Base-by-base conservation (phyloP, 768 basidiomycete genomes). In the Podaxis carcinomalis region DNA sequence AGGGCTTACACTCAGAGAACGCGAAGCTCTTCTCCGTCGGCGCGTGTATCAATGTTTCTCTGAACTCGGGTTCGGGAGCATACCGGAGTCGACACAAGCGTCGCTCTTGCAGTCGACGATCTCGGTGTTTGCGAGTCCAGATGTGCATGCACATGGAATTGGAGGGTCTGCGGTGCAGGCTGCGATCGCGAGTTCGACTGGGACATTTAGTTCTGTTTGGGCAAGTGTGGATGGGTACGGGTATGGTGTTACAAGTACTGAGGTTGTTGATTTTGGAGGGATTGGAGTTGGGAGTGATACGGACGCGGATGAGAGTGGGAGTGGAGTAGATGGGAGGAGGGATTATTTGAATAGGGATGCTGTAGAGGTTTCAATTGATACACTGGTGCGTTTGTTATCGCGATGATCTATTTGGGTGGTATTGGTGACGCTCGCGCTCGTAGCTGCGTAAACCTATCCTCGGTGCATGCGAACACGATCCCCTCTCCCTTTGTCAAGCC, bases 1-100 rank as follows among this genome's bases (percentile, higher is more conserved):
- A 57, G 80, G 79, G 0, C 76, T 92, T 1, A 80, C 81, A 1
- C 79, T 98, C 32, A 82, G 87, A 19, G 87, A 89, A 36, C 82
- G 92, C 37, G 96, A 98, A 70, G 84, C 89, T 13, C 81, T 95
- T 19, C 83, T 98, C 44, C 86, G 93, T 23, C 82, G 90, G 14
- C 83, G 95, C 3, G 85, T 95, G 2, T 90, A 93, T 69, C 93
- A 95, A 68, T 97, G 94, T 69, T 98, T 97, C 70, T 80, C 87
- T 9, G 82, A 85, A 1, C 80, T 98, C 23, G 95, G 93, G 2
- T 83, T 87, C 56, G 83, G 87, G 2, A 86, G 85, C 19, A 85
- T 95, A 36, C 86, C 91, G 0, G 93, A 96, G 57, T 82, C 89
- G 0, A 87, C 88, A n/a, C 96, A 96, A 73, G 75, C 82, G 5